These are phyloP conservation scores for Fusarium foetens DNA, from an alignment of 2,329 filamentous ascomycete genomes.

Conservation along the genomic window DNA sequence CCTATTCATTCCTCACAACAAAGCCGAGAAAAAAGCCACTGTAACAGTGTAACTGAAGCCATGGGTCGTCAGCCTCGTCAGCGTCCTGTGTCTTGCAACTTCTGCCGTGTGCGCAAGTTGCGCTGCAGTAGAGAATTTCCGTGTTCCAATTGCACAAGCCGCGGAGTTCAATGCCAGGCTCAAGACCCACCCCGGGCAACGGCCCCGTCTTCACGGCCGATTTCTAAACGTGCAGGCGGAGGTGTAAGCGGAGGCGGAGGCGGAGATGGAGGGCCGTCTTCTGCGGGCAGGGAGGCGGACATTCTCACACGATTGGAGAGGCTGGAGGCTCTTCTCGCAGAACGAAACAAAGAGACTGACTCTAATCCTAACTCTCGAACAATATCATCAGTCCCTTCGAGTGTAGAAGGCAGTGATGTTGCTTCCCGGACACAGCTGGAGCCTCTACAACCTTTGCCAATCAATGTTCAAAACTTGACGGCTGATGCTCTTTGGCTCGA, in stretches of 20 bases:
- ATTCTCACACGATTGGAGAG: constrained; percentile 42
- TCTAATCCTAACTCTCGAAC: not conserved
- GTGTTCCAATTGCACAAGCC: constrained; percentile 51
- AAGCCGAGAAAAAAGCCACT: not conserved
- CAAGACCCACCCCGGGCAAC: constrained; percentile 38
- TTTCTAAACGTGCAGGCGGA: constrained; percentile 14
- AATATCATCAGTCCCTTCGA: constrained; percentile 7
- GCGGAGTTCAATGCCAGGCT: constrained; percentile 47
- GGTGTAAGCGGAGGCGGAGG: not conserved
- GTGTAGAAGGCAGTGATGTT: constrained; percentile 5
- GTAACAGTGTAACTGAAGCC: not conserved
- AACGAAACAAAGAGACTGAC: constrained; percentile 29
- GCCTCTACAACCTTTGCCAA: constrained; percentile 37
- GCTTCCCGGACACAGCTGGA: constrained; percentile 3
- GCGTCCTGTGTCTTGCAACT: constrained; percentile 50
- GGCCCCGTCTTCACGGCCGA: constrained; percentile 20
- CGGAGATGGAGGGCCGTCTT: not conserved
- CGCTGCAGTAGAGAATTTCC: constrained; percentile 52
- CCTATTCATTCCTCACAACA: constrained; percentile 7
- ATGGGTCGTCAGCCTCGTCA: constrained; percentile 50
- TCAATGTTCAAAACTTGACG: constrained; percentile 48
- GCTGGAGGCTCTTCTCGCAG: constrained; percentile 42
- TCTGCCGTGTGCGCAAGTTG: constrained; percentile 50
- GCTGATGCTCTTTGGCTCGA: constrained; percentile 51
- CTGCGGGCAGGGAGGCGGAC: constrained; percentile 24